Evolutionary conservation across 352 stramenopile genomes (phyloP), one percentile per base, ranked within the genome.

Genomic region (Pythium scleroteichum): DNA sequence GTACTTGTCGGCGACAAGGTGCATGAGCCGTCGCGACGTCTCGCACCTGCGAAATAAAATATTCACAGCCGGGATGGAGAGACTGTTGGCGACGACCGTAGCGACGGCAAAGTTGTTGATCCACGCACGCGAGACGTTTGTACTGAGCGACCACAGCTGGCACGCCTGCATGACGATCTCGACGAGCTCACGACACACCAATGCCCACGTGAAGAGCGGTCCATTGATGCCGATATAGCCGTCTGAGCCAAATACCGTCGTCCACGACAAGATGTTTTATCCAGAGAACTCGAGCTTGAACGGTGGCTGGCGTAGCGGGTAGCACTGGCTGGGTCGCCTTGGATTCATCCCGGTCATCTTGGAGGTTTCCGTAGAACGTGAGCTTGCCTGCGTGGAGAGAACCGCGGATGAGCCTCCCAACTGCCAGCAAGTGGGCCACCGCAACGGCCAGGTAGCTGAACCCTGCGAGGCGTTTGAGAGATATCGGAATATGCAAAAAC

Each of bases 81-180:
- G 22, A 40, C 53, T 53, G 48, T 63, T 62, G 27, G 49, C 2
- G 2, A 67, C 51, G 10, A 67, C 46, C 0, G 41, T 27, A 7
- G 5, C 8, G n/a, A 67, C 59, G 1, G 59, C 59, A 19, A 62
- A 62, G 16, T 19, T n/a, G 52, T 62, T 67, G 51, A 67, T 67
- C 59, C 59, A 67, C 10, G 12, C 27, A 6, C 58, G 58, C 9
- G 58, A 59, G 17, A 65, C 58, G 2, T n/a, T 52, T 13, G 29
- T 23, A 23, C 58, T 65, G 9, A 65, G 22, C 2, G 5, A 32
- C 40, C 40, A 58, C 9, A 52, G 40, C n/a, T 65, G 58, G 20
- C 59, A 65, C 10, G 58, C 29, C 40, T 65, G 58, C 29, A 59
- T n/a, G 3, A 35, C 20, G 32, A 66, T 38, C 24, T 66, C 59